Evolutionary conservation across 2,329 filamentous ascomycete species (phyloP), one percentile per base, ranked within the genome.

Genomic region (Pleurostoma richardsiae): DNA sequence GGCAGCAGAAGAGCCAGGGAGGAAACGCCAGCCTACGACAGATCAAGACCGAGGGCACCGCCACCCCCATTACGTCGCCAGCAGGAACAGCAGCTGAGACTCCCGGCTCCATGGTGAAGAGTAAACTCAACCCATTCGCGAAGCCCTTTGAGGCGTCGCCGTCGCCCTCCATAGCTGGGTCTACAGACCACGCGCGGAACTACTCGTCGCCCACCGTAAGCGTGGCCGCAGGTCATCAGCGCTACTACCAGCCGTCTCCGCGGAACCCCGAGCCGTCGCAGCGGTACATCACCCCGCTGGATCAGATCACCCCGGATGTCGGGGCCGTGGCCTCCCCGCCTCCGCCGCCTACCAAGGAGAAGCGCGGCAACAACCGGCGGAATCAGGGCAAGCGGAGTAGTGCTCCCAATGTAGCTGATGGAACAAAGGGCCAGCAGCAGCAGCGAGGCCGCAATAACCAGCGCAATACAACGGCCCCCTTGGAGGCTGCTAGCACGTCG

Each of bases 81-180:
- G 44, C 36, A 31, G 36, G 39, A 10, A 36, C 31, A 38, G 4
- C 45, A 45, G n/a, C 41, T 40, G 29, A 19, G 10, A 28, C 29
- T n/a, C 45, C 42, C 6, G 31, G 29, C 7, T 33, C n/a, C 10
- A 49, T 27, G n/a, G 30, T 1, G 29, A 40, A 19, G 38, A 41
- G 40, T 29, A 43, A 30, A 11, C 33, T 55, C 26, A 56, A 56
- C 41, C 54, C 56, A 2, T 38, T 44, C 3, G 54, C 54, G 28
- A 44, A 51, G 41, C 41, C 51, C 31, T 58, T 56, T 19, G 36
- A 47, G 3, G 51, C 53, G 6, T 38, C 45, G 5, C 43, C 40
- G 27, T 7, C 31, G 5, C 30, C 19, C 19, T 29, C 40, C 6
- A 10, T n/a, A 27, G n/a, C 8, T 8, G n/a, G 8, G 33, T 8